These are phyloP conservation scores for Globisporangium splendens DNA, from an alignment of 352 stramenopile genomes.

Conservation along the genomic window DNA sequence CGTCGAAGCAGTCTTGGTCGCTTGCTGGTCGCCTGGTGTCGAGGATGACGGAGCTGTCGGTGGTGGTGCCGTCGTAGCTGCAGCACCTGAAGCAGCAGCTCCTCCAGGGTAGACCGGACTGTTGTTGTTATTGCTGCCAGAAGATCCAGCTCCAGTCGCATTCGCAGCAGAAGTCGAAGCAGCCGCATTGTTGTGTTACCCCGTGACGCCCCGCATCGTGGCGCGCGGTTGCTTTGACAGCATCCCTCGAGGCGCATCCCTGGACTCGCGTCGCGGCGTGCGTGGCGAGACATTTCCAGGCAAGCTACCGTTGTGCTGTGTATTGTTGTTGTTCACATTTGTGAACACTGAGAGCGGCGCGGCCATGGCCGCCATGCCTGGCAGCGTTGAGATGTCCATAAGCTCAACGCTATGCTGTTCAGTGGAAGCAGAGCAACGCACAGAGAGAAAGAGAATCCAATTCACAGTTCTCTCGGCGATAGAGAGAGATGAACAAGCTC, in stretches of 20 bases:
- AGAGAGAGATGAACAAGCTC: too few species aligned
- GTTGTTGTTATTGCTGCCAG: neutral
- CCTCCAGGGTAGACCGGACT: too few species aligned
- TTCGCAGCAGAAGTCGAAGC: neutral
- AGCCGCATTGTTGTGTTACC: too few species aligned
- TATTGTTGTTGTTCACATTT: neutral
- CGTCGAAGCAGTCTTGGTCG: too few species aligned
- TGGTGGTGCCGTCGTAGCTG: too few species aligned
- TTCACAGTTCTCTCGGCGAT: too few species aligned
- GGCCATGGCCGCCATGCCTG: constrained; percentile 10
- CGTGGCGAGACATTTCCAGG: constrained; percentile 3
- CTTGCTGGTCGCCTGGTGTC: neutral
- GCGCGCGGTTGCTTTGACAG: constrained; percentile 13
- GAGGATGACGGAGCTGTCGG: too few species aligned
- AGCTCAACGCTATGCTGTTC: neutral
- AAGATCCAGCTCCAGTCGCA: neutral
- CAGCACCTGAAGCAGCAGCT: too few species aligned
- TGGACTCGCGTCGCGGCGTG: constrained; percentile 6
- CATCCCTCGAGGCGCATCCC: constrained; percentile 9
- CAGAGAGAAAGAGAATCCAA: too few species aligned
- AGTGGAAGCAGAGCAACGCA: neutral
- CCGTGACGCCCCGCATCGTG: constrained; percentile 2
- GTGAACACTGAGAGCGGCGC: constrained; percentile 4
- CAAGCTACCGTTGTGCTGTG: neutral
- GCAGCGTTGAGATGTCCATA: constrained; percentile 7